Evolutionary conservation across 2,329 filamentous ascomycete species (phyloP), one percentile per base, ranked within the genome.

Genomic region (Cladosporium austrohemisphaericum): DNA sequence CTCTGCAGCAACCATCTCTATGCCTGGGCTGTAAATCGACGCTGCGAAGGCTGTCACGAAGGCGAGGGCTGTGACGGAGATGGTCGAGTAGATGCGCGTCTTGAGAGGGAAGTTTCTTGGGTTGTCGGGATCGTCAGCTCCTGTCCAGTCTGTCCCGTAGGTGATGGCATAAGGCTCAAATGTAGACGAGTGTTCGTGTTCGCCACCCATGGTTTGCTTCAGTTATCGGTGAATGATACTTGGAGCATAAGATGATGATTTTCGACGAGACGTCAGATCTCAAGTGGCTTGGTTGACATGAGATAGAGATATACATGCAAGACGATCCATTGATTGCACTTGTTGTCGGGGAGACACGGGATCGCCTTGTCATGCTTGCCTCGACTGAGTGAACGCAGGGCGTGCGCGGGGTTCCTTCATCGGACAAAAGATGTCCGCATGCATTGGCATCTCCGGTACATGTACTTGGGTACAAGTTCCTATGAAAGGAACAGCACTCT

Each of bases 31-130:
- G 55, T 65, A 65, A 2, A 65, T 55, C 6, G 62, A 61, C 4
- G 61, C 60, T 14, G 59, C 62, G 25, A 65, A 57, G 8, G 62
- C 62, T 31, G 57, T 65, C 11, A 63, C 61, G 25, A 65, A 65
- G 3, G 62, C 61, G 19, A 64, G 51, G 10, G 59, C 50, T 13
- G 57, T 64, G 20, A 61, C 60, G 25, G 61, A 52, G 13, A 58
- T 29, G 4, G 58, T 64, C 5, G 59, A 57, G 37, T 50, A 56
- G 31, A 59, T 40, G 18, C 58, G 56, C 3, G 55, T 50, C 7
- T 28, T 18, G 11, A 57, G 37, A n/a, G 57, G 56, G 55, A 61
- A 66, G 52, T 65, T 65, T 5, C 61, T 54, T 16, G 63, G 63
- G 35, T 65, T 60, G 5, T 54, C 61, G 19, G 60, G 59, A 43